Evolutionary conservation across 805 yeast genomes (phyloP), one percentile per base, ranked within the genome.

Genomic region (Cyberlindnera euphorbiiphila): DNA sequence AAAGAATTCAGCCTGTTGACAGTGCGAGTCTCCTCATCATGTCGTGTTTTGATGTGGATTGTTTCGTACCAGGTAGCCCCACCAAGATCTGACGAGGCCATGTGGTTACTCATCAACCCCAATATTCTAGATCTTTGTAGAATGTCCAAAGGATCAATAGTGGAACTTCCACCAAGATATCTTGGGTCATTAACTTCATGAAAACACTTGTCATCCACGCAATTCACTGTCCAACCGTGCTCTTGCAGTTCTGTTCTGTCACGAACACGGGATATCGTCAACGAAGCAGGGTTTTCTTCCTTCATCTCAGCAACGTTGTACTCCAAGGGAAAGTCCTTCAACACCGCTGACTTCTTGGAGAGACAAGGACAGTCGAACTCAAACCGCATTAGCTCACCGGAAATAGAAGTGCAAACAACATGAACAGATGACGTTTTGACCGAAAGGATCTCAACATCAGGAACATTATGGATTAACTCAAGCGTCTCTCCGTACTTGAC

Each of bases 161-260:
- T 56, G 1, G 62, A 39, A 42, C 52, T 47, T 4, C 56, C 52
- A 37, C 77, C 74, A 35, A 76, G 60, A 10, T 69, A 69, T n/a
- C 59, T 51, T 3, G 77, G 42, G 5, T 73, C 65, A 25, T 59
- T 53, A 6, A 79, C 85, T n/a, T 60, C 59, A 39, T 67, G 64
- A 59, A 81, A 79, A 37, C 54, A 64, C 5, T 46, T 46, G 2
- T 62, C 53, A 15, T 59, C 55, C 1, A 78, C 53, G 9, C 63
- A 64, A 32, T 60, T 62, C 6, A 68, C 57, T 0, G 81, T 68
- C 85, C 86, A 80, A 21, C 69, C 75, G 39, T 68, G 71, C 31
- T 72, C 78, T 8, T 59, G 59, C 18, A 75, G 37, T 9, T 65
- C 38, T 2, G 60, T 51, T 18, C 78, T 45, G 29, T 59, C 53